Conservation (phyloP, 2,329 filamentous ascomycete species). For the Gnomoniopsis sp. region DNA sequence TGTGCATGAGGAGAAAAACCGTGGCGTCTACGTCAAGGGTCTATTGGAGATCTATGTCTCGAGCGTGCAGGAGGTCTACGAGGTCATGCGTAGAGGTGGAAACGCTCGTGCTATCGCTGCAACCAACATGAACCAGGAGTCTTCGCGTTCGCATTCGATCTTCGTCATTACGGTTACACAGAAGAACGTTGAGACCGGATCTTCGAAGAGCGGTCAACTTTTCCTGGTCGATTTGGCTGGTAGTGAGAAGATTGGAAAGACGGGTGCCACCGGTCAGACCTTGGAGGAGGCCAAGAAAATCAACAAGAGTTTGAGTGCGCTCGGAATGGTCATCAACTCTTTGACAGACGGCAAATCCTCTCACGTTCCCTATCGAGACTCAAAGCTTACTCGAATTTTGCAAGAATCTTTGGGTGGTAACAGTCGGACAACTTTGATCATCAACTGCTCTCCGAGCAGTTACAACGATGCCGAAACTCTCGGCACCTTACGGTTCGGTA, state of each 20-base stretch:
- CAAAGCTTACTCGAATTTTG: conserved; percentile 92
- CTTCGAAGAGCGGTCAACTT: conserved; percentile 91
- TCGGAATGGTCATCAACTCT: conserved; percentile 99
- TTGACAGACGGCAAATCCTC: conserved; percentile 96
- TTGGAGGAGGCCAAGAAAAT: conserved; percentile 99
- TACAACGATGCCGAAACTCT: conserved; percentile 97
- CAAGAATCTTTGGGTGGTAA: conserved; percentile 98
- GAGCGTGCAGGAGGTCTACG: conserved; percentile 92
- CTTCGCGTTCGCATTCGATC: conserved; percentile 95
- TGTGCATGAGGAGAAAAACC: conserved; percentile 96
- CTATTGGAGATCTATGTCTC: conserved; percentile 93
- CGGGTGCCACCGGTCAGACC: conserved; percentile 93
- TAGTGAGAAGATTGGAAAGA: conserved; percentile 98
- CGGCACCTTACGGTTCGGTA: conserved; percentile 89
- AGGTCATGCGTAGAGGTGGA: conserved; percentile 92
- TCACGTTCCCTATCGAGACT: conserved; percentile 95
- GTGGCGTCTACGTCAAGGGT: conserved; percentile 95
- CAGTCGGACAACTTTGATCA: conserved; percentile 95
- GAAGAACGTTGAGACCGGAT: conserved; percentile 96
- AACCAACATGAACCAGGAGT: conserved; percentile 99
- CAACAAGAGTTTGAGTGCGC: conserved; percentile 97
- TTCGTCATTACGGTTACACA: conserved; percentile 96
- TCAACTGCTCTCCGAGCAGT: conserved; percentile 98
- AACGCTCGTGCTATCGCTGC: conserved; percentile 86
- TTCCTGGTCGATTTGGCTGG: conserved; percentile 98